phyloP scores from a whole-genome alignment of 306 rosid species.

The Prinsepia uniflora region DNA sequence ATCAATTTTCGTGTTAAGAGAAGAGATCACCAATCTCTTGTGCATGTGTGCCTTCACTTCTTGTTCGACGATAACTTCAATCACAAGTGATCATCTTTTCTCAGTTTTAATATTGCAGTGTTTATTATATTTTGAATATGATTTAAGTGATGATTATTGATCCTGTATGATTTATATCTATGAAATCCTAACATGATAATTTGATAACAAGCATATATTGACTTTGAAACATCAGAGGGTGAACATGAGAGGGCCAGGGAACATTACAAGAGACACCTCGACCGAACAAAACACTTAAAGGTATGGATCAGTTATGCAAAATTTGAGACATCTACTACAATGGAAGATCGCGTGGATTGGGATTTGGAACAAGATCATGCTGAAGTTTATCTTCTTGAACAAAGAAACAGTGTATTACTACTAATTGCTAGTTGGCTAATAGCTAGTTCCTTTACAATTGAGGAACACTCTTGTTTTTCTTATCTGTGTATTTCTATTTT shows the following conservation, averaged over 20 bases:
- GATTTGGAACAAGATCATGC: conserved; percentile 33
- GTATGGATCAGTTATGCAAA: conserved; percentile 86
- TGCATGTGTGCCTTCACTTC: no score
- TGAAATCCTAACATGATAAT: no score
- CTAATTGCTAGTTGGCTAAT: conserved; percentile 9
- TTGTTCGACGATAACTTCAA: no score
- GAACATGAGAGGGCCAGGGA: conserved; percentile 78
- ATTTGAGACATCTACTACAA: conserved; percentile 71
- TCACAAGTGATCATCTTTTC: no score
- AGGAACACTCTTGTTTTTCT: neutral
- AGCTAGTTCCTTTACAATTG: conserved; percentile 5
- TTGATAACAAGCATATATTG: conserved; percentile 61
- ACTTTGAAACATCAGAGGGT: conserved; percentile 78
- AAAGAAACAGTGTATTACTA: conserved; percentile 51
- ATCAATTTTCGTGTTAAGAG: no score
- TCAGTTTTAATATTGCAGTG: no score
- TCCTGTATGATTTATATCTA: no score
- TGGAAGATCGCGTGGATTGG: conserved; percentile 21
- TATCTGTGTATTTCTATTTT: neutral
- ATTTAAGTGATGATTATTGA: no score
- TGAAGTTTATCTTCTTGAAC: conserved; percentile 31
- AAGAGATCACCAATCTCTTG: no score
- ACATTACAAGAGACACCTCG: conserved; percentile 77
- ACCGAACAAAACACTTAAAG: conserved; percentile 88
- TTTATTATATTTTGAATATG: no score